Base-by-base conservation (phyloP, 2,329 filamentous ascomycete species). In the Aspergillus sp. region DNA sequence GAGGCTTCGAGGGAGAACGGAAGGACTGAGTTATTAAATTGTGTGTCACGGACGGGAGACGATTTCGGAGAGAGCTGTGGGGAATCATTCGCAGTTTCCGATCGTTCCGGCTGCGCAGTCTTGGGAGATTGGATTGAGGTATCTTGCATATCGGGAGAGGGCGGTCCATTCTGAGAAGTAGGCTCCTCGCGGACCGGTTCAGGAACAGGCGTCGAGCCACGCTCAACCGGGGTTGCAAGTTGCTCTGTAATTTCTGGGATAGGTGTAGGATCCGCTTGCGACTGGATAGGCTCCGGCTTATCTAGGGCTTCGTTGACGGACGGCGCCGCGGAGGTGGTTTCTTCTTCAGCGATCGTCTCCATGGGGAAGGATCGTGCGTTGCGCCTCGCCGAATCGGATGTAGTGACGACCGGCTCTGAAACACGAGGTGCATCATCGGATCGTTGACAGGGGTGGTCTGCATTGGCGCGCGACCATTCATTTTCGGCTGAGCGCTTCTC, bases 401-500 rank as follows among this genome's bases (percentile, higher is more conserved):
- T 17, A 20, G 32, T n/a, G 42, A 9, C 27, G 37, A 35, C 35
- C 2, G 17, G 9, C 7, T 46, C 23, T 35, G 47, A 25, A 17
- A 41, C 13, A 22, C 30, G 10, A 10, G n/a, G 15, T 44, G 32
- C 5, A 38, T 22, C 19, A 5, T 25, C 43, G 30, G 12, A 13
- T n/a, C 5, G 22, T 38, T 20, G 27, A 22, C 19, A 43, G 15
- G n/a, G 27, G 23, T 4, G 20, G n/a, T 49, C 44, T 5, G 45
- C 33, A 19, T 57, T 55, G 30, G 57, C 49, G 25, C 57, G 59
- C 30, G 53, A 57, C 58, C 62, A 78, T 55, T 90, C 82, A 19
- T 81, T 78, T 55, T 88, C 82, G 44, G 84, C 75, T n/a, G 90
- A 78, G 58, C 80, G 84, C 50, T 78, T 78, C 61, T 94, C 88